Evolutionary conservation across 1,284 basidiomycete genomes (phyloP).

Genomic region (Schizophyllum amplum): DNA sequence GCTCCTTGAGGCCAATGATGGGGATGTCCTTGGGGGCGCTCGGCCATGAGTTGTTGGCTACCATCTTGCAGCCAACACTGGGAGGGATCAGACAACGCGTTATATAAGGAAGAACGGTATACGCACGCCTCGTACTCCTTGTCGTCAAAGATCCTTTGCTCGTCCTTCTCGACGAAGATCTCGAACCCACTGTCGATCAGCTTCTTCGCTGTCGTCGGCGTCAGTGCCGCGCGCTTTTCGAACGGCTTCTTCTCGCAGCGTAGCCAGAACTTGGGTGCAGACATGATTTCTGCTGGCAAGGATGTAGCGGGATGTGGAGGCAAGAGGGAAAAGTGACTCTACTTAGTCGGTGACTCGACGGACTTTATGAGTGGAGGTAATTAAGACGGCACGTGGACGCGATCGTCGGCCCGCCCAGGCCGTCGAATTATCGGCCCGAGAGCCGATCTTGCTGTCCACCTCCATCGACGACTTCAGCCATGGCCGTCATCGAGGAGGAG

Average conservation of each 20-base stretch:
- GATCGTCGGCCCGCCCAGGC: background rate
- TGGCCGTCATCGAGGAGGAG: constrained; percentile 1
- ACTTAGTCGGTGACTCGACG: background rate
- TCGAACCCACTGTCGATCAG: constrained; percentile 91
- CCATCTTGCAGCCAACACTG: constrained; percentile 87
- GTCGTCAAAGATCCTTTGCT: constrained; percentile 94
- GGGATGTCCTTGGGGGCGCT: constrained; percentile 66
- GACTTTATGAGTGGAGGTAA: background rate
- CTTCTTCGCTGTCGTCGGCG: constrained; percentile 85
- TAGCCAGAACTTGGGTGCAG: constrained; percentile 64
- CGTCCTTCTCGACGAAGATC: constrained; percentile 89
- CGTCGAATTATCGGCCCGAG: background rate
- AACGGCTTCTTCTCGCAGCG: constrained; percentile 94
- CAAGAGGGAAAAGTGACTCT: background rate
- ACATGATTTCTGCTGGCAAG: constrained; percentile 20
- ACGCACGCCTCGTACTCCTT: constrained; percentile 88
- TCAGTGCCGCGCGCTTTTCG: constrained; percentile 90
- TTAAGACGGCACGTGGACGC: background rate
- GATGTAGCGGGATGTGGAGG: background rate
- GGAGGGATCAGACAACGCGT: background rate
- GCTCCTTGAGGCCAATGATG: constrained; percentile 96
- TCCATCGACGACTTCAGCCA: background rate
- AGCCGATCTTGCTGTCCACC: background rate
- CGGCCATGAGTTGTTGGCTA: constrained; percentile 88
- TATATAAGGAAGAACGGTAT: background rate